Evolutionary conservation across 164 flowering plant genomes (phyloP).

Genomic region (Liriodendron chinense): DNA sequence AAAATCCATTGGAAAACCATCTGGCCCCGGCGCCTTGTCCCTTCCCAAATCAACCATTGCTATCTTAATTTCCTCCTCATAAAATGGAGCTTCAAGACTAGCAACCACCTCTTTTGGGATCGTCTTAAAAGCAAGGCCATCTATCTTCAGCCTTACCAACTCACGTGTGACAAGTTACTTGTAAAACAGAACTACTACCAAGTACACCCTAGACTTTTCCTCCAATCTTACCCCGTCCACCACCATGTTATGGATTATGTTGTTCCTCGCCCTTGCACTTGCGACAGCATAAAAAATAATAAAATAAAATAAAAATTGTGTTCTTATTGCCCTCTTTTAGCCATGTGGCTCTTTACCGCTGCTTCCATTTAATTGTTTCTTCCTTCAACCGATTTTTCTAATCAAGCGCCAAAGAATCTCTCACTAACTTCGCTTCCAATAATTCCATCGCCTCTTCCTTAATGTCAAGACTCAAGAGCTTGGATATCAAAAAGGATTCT

Average conservation of each 20-base stretch:
- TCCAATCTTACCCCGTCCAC: not conserved
- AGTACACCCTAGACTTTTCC: not conserved
- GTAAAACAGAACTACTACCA: not conserved
- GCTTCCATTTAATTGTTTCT: not conserved
- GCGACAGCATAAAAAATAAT: not conserved
- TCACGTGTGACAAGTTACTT: not conserved
- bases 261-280: not conserved
- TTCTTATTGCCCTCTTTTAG: not conserved
- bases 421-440: not conserved
- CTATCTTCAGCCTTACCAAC: not conserved
- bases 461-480: not conserved
- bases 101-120: not conserved
- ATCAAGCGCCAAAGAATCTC: not conserved
- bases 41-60: not conserved
- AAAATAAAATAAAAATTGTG: not conserved
- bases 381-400: not conserved
- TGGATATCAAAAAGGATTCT: not conserved
- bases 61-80: not conserved
- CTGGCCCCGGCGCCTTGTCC: not conserved
- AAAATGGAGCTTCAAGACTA: not conserved
- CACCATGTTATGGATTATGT: not conserved
- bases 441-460: not conserved
- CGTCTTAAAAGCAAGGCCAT: not conserved
- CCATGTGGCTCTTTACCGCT: not conserved
- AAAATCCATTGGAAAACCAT: not conserved